Percentiles rank a stretch among this genome's conserved stretches.
Evolutionary conservation across 176 grass and related monocot species (phyloP).

Genomic region (Triticum turgidum): DNA sequence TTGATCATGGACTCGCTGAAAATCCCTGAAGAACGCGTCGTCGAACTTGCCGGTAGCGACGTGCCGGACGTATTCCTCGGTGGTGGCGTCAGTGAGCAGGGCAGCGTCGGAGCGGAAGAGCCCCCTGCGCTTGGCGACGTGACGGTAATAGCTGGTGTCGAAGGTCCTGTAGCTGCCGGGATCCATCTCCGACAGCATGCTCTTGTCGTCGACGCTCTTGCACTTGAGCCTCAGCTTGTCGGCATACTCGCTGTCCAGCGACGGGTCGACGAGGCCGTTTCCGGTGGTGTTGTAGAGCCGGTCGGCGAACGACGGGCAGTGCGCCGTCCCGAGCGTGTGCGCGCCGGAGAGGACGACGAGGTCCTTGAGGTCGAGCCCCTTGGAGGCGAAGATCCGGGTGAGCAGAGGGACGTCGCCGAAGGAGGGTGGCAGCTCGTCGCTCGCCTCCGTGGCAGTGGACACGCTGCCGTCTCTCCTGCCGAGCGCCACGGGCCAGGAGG

Average conservation of each 20-base stretch:
- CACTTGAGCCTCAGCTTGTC: slow-evolving; percentile 43
- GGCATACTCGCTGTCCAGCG: slow-evolving; percentile 59
- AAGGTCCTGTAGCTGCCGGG: slow-evolving; percentile 74
- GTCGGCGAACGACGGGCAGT: slow-evolving; percentile 39
- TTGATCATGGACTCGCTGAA: slow-evolving; percentile 63
- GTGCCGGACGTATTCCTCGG: slow-evolving; percentile 55
- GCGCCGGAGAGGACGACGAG: slow-evolving; percentile 46
- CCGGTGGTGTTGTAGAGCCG: slow-evolving; percentile 70
- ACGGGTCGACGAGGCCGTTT: slow-evolving; percentile 35
- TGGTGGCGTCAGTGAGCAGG: slow-evolving; percentile 44
- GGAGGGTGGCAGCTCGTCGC: neutral
- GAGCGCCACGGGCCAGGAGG: neutral
- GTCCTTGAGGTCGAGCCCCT: slow-evolving; percentile 32
- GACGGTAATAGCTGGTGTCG: slow-evolving; percentile 66
- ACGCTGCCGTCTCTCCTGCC: slow-evolving; percentile 23
- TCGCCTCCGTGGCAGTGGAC: slow-evolving; percentile 20
- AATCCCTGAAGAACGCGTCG: slow-evolving; percentile 55
- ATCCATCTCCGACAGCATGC: slow-evolving; percentile 73
- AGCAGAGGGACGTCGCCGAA: slow-evolving; percentile 21
- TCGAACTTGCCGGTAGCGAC: slow-evolving; percentile 40
- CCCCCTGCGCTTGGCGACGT: slow-evolving; percentile 39
- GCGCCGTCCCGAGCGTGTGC: slow-evolving; percentile 60
- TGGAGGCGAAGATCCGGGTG: slow-evolving; percentile 24
- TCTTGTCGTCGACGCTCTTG: slow-evolving; percentile 32
- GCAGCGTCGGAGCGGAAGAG: slow-evolving; percentile 75